These are phyloP conservation scores for Aspergillus caelatus DNA, from an alignment of 2,329 filamentous ascomycete species.

Conservation along the genomic window DNA sequence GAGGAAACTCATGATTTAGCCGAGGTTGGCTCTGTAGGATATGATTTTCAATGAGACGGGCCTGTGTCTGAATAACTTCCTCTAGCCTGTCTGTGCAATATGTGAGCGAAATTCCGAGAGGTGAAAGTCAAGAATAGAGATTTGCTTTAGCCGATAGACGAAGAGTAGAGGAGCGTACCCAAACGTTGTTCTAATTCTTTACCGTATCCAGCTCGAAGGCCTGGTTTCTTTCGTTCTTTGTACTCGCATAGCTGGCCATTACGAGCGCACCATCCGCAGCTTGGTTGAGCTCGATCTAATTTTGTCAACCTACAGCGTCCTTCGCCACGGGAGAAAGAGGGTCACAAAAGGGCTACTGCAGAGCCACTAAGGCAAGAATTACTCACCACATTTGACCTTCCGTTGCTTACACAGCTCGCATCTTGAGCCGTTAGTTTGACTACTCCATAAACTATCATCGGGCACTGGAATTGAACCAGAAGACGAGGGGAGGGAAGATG, in stretches of 20 bases:
- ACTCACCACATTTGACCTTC: conserved; percentile 51
- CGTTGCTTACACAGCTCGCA: conserved; percentile 50
- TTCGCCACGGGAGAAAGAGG: background rate
- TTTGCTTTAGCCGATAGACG: background rate
- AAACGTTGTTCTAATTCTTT: conserved; percentile 73
- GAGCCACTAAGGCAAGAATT: background rate
- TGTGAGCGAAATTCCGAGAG: conserved; percentile 7
- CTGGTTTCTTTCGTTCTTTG: conserved; percentile 71
- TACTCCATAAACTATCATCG: background rate
- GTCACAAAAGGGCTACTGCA: background rate
- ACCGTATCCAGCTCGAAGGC: conserved; percentile 67
- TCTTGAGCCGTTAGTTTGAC: conserved; percentile 32
- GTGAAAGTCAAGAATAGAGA: background rate
- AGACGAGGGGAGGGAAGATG: background rate
- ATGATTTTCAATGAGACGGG: conserved; percentile 65
- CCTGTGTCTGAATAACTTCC: conserved; percentile 66
- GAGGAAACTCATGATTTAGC: conserved; percentile 28
- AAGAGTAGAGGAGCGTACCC: conserved; percentile 29
- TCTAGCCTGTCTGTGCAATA: conserved; percentile 62
- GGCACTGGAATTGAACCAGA: background rate
- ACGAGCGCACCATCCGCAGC: conserved; percentile 72
- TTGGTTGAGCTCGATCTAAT: conserved; percentile 56
- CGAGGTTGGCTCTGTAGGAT: conserved; percentile 45
- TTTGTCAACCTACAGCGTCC: background rate
- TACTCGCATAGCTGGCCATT: conserved; percentile 70